A percentile compares a stretch with the other conserved stretches of the same genome.
phyloP scores from a whole-genome alignment of 345 rosid species.

The Cardamine chenopodiifolia region DNA sequence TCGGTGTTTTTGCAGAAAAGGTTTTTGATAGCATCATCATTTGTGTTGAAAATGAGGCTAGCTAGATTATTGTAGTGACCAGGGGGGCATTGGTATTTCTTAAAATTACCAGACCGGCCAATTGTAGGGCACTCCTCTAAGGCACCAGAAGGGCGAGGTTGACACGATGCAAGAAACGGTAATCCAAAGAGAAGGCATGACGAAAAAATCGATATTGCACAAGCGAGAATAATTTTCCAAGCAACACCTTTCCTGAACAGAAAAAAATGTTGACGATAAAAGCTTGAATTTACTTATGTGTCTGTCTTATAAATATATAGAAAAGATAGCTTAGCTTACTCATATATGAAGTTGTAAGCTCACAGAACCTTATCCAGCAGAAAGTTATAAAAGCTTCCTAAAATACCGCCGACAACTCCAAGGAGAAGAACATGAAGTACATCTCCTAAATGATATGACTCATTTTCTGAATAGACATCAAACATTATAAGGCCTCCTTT shows the following conservation, averaged over 20 bases:
- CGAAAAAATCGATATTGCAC: constrained; percentile 69
- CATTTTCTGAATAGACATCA: constrained; percentile 69
- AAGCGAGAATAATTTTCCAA: constrained; percentile 65
- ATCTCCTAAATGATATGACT: constrained; percentile 74
- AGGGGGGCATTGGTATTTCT: constrained; percentile 82
- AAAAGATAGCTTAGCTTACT: constrained; percentile 73
- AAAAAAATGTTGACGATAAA: constrained; percentile 3
- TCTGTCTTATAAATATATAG: neutral
- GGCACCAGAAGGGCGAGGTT: constrained; percentile 70
- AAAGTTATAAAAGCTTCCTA: constrained; percentile 81
- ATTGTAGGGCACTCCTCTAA: constrained; percentile 86
- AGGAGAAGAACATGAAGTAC: constrained; percentile 79
- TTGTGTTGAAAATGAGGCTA: constrained; percentile 92
- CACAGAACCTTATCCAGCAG: constrained; percentile 72
- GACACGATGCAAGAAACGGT: constrained; percentile 86
- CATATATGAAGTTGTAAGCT: constrained; percentile 62
- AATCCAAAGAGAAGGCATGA: constrained; percentile 91
- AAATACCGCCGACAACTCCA: constrained; percentile 80
- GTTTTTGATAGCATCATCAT: constrained; percentile 86
- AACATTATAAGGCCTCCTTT: constrained; percentile 91
- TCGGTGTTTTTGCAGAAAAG: constrained; percentile 90
- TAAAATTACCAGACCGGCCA: constrained; percentile 92
- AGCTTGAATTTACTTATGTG: neutral
- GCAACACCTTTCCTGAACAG: constrained; percentile 64
- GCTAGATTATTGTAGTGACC: constrained; percentile 91